A percentile compares a stretch with the other conserved stretches of the same genome.
These are phyloP conservation scores for Stylonectria norvegica DNA, from an alignment of 2,329 filamentous ascomycete species.

Conservation along the genomic window DNA sequence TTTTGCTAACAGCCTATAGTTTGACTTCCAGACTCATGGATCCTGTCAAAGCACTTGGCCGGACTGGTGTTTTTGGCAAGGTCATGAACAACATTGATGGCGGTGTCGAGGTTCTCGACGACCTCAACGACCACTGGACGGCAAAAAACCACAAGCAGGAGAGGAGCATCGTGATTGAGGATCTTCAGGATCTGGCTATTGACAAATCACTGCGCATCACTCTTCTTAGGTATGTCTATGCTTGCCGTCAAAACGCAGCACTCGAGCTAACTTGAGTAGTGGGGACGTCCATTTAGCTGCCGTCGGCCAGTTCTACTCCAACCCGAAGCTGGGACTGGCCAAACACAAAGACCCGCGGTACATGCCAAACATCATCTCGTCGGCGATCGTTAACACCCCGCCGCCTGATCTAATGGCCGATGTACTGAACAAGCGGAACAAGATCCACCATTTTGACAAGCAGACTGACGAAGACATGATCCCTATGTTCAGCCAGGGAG, in stretches of 20 bases:
- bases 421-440: conserved; percentile 90
- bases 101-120: conserved; percentile 85
- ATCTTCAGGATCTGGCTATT: conserved; percentile 87
- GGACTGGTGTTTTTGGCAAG: conserved; percentile 73
- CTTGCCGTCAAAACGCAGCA: not conserved
- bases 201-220: conserved; percentile 91
- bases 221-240: conserved; percentile 62
- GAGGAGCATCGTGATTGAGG: conserved; percentile 79
- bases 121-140: conserved; percentile 96
- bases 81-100: conserved; percentile 89
- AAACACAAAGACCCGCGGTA: conserved; percentile 94
- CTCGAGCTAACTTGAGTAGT: conserved; percentile 38
- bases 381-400: conserved; percentile 89
- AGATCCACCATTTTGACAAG: conserved; percentile 65
- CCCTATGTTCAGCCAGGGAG: conserved; percentile 83
- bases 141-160: conserved; percentile 92
- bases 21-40: conserved; percentile 83
- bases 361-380: conserved; percentile 94
- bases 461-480: conserved; percentile 96
- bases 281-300: conserved; percentile 93
- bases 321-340: conserved; percentile 70
- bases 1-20: conserved; percentile 42
- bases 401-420: conserved; percentile 86
- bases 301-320: conserved; percentile 92
- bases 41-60: conserved; percentile 83